Conservation (phyloP, 75 land plant species). For the Pinus albicaulis region DNA sequence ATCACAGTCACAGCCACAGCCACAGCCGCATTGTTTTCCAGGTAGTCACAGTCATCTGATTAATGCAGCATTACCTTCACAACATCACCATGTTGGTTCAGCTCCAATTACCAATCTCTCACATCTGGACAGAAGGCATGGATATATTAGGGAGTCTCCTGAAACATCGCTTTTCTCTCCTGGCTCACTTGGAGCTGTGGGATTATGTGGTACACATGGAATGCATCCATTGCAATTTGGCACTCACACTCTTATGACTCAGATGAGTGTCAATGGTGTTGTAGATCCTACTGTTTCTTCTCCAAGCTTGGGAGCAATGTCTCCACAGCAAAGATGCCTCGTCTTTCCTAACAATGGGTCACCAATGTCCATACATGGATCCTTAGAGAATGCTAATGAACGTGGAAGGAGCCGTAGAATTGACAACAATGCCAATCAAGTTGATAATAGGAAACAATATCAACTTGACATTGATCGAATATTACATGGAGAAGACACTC, state of each 20-base stretch:
- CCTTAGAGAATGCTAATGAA: slow-evolving; percentile 53
- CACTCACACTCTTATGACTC: slow-evolving; percentile 36
- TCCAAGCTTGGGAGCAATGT: slow-evolving; percentile 46
- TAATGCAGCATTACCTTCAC: slow-evolving; percentile 34
- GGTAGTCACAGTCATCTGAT: slow-evolving; percentile 41
- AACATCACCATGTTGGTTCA: slow-evolving; percentile 46
- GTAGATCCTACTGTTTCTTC: slow-evolving; percentile 39
- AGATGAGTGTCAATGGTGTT: slow-evolving; percentile 32
- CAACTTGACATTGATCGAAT: slow-evolving; percentile 90
- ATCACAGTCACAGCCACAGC: neutral
- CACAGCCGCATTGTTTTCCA: slow-evolving; percentile 36
- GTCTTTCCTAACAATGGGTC: slow-evolving; percentile 45
- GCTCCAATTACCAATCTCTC: slow-evolving; percentile 64
- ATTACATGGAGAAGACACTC: slow-evolving; percentile 75
- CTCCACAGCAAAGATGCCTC: slow-evolving; percentile 62
- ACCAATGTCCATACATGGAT: slow-evolving; percentile 31
- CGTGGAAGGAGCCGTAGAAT: slow-evolving; percentile 64
- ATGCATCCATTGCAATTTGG: slow-evolving; percentile 44
- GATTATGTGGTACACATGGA: slow-evolving; percentile 42
- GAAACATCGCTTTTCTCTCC: slow-evolving; percentile 52
- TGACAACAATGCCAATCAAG: slow-evolving; percentile 49
- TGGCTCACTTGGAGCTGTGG: slow-evolving; percentile 53
- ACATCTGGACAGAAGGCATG: slow-evolving; percentile 42
- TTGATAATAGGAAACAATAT: slow-evolving; percentile 82
- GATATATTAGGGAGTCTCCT: slow-evolving; percentile 32